Base-by-base conservation (phyloP, 208 protist genomes). In the Leishmania amazonensis region DNA sequence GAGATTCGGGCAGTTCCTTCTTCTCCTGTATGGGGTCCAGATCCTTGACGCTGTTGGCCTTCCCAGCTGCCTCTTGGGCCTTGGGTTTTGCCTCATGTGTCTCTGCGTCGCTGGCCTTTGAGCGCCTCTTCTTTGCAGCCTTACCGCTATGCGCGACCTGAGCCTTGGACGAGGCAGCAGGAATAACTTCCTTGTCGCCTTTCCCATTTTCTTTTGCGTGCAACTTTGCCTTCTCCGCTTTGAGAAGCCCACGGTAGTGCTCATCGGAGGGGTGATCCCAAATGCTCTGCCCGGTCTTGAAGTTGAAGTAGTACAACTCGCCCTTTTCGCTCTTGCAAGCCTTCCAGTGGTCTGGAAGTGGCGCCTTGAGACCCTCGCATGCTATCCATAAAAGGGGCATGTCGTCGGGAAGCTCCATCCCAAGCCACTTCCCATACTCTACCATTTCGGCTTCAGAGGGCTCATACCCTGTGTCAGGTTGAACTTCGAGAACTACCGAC, bases 301-400 rank as follows among this genome's bases (percentile, higher is more conserved):
- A 98, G 87, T 99, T 99, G 87, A 99, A 99, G 81, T 99, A 99
- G 83, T 99, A 99, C 17, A 99, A 81, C 58, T 98, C 95, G 24
- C 96, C 96, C 57, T 97, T 95, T 62, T 96, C 88, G 62, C 96
- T 96, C 73, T 97, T 93, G 87, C 96, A 98, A 1, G 97, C 96
- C 80, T 97, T 99, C 97, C 98, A 99, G 81, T 96, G 75, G 15
- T 98, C 94, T 0, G 98, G 98, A 31, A 99, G 89, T 24, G 97
- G 96, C 11, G 97, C 97, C 76, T 98, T 98, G 53, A 99, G 88
- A 21, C 96, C 98, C 73, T 99, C 97, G 19, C 89, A 76, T 31
- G 98, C 98, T 88, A 99, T 98, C 95, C 96, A 98, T 65, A 99
- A 85, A 58, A 99, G 95, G 53, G 93, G 91, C 42, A 89, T 89